Evolutionary conservation across 73 alveolate genomes (phyloP).

Genomic region (Breviolum minutum): DNA sequence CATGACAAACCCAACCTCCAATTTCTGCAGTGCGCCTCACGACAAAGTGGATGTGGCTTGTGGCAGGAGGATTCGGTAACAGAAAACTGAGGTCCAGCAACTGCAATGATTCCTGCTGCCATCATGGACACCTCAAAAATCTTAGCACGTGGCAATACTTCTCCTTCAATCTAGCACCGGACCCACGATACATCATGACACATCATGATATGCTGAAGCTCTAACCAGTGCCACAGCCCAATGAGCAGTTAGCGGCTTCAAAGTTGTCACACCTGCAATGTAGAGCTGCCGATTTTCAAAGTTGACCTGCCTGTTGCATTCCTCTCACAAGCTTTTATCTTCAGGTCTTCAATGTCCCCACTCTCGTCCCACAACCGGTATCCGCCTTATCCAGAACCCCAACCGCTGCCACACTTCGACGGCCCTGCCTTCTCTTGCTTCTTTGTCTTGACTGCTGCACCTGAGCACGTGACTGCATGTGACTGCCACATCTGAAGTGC

Average conservation of each 20-base stretch:
- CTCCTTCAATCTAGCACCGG: background rate
- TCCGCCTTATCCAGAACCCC: background rate
- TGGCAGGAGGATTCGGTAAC: background rate
- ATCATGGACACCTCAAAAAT: background rate
- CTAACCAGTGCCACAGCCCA: background rate
- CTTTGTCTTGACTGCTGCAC: background rate
- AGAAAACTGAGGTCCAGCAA: background rate
- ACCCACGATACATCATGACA: background rate
- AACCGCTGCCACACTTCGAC: background rate
- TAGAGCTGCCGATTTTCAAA: background rate
- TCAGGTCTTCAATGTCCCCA: background rate
- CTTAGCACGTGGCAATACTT: background rate
- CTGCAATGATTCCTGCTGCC: conserved; percentile 1
- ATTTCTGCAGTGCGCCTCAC: background rate
- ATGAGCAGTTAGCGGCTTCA: conserved; percentile 1
- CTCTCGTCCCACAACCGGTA: background rate
- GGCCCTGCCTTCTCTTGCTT: background rate
- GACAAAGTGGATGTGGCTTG: background rate
- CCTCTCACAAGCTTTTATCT: background rate
- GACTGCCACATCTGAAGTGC: background rate
- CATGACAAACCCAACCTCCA: background rate
- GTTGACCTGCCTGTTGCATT: background rate
- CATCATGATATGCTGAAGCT: background rate
- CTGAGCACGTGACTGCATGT: background rate
- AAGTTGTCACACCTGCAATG: background rate